Conservation (phyloP, 495 filamentous ascomycete species). For the Venustampulla echinocandica region DNA sequence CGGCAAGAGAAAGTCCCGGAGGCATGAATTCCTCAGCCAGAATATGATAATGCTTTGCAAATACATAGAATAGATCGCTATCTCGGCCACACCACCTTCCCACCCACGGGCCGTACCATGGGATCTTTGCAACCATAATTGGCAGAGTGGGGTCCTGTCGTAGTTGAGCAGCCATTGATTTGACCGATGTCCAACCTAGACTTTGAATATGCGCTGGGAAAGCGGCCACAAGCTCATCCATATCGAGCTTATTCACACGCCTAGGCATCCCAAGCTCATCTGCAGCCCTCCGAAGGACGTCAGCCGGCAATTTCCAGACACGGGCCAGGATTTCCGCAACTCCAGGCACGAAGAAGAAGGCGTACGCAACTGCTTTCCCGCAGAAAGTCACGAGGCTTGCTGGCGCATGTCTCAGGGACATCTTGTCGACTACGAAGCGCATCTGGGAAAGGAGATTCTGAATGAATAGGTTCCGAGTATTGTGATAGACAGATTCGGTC, state of each 20-base stretch:
- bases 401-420: slow-evolving; percentile 85
- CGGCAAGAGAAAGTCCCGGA: slow-evolving; percentile 43
- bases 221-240: slow-evolving; percentile 52
- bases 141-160: slow-evolving; percentile 60
- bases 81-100: slow-evolving; percentile 83
- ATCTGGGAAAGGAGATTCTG: slow-evolving; percentile 83
- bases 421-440: slow-evolving; percentile 72
- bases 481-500: slow-evolving; percentile 84
- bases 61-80: slow-evolving; percentile 89
- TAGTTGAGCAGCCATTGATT: slow-evolving; percentile 52
- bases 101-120: slow-evolving; percentile 83
- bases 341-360: slow-evolving; percentile 91
- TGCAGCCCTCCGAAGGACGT: slow-evolving; percentile 59
- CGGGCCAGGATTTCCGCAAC: slow-evolving; percentile 79
- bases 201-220: slow-evolving; percentile 68
- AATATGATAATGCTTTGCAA: slow-evolving; percentile 84
- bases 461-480: slow-evolving; percentile 83
- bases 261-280: slow-evolving; percentile 51
- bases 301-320: slow-evolving; percentile 65
- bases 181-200: slow-evolving; percentile 63
- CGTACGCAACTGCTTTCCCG: slow-evolving; percentile 89
- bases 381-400: slow-evolving; percentile 86
- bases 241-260: slow-evolving; percentile 32
- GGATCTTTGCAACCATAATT: slow-evolving; percentile 59
- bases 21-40: slow-evolving; percentile 76